Evolutionary conservation across 257 asterid species (phyloP).

Genomic region (Sherardia arvensis): DNA sequence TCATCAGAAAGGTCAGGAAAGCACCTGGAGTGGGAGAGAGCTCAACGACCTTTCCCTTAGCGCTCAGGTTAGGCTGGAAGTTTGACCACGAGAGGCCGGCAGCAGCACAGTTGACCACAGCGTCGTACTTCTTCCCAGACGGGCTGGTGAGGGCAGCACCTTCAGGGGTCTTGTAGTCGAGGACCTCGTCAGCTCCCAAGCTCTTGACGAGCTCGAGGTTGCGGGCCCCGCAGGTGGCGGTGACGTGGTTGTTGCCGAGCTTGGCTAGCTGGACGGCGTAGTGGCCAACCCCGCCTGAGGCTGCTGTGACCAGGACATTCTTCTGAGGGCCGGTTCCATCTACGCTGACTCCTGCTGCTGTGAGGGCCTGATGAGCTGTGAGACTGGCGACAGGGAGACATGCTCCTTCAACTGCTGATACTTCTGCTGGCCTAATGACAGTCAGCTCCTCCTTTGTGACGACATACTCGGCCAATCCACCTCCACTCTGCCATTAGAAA

Average conservation of each 20-base stretch:
- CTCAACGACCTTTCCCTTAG: conserved; percentile 40
- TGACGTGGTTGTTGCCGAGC: conserved; percentile 54
- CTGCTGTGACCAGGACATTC: conserved; percentile 53
- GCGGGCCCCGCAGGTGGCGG: conserved; percentile 77
- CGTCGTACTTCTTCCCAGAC: conserved; percentile 53
- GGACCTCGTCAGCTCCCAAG: conserved; percentile 72
- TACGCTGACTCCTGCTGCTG: conserved; percentile 35
- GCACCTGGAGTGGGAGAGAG: conserved; percentile 33
- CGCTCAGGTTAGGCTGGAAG: conserved; percentile 40
- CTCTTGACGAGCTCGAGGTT: conserved; percentile 48
- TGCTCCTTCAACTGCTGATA: conserved; percentile 50
- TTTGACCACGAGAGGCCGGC: conserved; percentile 40
- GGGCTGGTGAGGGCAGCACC: conserved; percentile 63
- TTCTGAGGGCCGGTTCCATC: conserved; percentile 30
- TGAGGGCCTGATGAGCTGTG: conserved; percentile 50
- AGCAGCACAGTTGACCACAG: conserved; percentile 42
- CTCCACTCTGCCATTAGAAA: conserved; percentile 33
- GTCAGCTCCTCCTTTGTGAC: conserved; percentile 46
- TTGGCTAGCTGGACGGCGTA: conserved; percentile 71
- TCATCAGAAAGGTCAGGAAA: conserved; percentile 30
- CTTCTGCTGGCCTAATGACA: conserved; percentile 36
- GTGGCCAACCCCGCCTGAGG: conserved; percentile 75
- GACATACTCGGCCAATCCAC: conserved; percentile 60
- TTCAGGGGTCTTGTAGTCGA: conserved; percentile 58
- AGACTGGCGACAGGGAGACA: conserved; percentile 52